Conservation (phyloP, 306 rosid species). For the Corylus avellana region DNA sequence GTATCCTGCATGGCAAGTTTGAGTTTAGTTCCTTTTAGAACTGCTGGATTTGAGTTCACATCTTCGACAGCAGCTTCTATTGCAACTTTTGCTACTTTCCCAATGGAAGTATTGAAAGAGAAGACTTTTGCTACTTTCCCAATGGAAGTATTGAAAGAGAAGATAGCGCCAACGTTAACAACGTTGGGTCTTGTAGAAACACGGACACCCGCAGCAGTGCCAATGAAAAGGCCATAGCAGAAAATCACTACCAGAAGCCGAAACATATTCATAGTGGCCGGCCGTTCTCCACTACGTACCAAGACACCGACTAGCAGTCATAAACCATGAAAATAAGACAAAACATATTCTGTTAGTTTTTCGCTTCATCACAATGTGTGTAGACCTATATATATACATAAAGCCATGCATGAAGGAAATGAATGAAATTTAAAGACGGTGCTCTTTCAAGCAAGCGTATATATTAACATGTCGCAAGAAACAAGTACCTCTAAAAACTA, state of each 20-base stretch:
- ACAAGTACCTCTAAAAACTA: no score
- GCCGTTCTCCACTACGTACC: conserved; percentile 2
- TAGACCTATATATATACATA: no score
- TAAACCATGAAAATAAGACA: not conserved
- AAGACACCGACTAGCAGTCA: not conserved
- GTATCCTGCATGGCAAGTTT: conserved; percentile 38
- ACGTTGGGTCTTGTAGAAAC: conserved; percentile 23
- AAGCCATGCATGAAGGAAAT: no score
- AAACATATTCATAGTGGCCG: conserved; percentile 31
- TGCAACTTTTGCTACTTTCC: conserved; percentile 56
- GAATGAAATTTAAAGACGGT: no score
- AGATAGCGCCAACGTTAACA: conserved; percentile 51
- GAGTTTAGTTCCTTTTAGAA: conserved; percentile 37
- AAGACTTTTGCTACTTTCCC: conserved; percentile 56
- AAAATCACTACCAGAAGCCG: conserved; percentile 35
- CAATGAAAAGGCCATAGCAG: conserved; percentile 9
- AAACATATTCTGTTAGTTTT: no score
- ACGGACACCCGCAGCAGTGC: not conserved
- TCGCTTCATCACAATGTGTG: no score
- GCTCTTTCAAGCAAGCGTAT: no score
- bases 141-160: conserved; percentile 45
- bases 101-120: conserved; percentile 46
- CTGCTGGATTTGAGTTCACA: conserved; percentile 36
- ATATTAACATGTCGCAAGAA: no score
- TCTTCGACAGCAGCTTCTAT: conserved; percentile 53